Percentiles rank a stretch among this genome's conserved stretches.
These are phyloP conservation scores for Schoenoplectus triqueter DNA, from an alignment of 202 grass and related monocot genomes.

Conservation along the genomic window DNA sequence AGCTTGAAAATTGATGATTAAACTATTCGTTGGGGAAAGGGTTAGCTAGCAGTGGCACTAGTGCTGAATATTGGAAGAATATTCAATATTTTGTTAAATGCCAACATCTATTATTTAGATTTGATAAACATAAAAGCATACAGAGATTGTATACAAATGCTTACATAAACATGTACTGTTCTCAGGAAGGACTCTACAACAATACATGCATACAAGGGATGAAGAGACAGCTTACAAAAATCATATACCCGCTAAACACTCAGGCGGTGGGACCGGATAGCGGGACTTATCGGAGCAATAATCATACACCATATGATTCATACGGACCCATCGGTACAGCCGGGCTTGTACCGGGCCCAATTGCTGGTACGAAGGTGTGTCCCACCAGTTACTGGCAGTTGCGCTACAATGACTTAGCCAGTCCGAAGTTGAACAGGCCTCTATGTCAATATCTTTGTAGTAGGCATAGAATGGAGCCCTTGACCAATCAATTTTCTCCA, in stretches of 20 bases:
- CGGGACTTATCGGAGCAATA: constrained; percentile 46
- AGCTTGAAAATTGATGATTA: no score
- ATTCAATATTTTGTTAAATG: background rate
- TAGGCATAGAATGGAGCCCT: constrained; percentile 47
- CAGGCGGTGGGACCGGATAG: constrained; percentile 17
- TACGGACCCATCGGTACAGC: constrained; percentile 46
- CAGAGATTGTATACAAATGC: constrained; percentile 11
- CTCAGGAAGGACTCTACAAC: background rate
- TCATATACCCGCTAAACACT: constrained; percentile 28
- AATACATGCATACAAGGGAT: background rate
- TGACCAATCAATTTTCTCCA: constrained; percentile 50
- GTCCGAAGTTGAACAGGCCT: constrained; percentile 37
- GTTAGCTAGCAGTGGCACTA: no score
- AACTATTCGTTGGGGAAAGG: no score
- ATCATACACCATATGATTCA: constrained; percentile 53
- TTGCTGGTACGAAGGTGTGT: constrained; percentile 42
- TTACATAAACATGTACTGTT: background rate
- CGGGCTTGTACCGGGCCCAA: constrained; percentile 36
- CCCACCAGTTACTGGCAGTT: constrained; percentile 43
- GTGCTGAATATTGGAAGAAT: background rate
- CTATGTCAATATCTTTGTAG: constrained; percentile 58
- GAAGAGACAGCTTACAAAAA: background rate
- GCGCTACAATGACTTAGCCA: background rate
- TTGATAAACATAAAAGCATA: background rate
- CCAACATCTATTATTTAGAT: background rate